Percentiles rank a stretch among this genome's conserved stretches.
These are phyloP conservation scores for Flaveria trinervia DNA, from an alignment of 129 eudicot species.

Conservation along the genomic window DNA sequence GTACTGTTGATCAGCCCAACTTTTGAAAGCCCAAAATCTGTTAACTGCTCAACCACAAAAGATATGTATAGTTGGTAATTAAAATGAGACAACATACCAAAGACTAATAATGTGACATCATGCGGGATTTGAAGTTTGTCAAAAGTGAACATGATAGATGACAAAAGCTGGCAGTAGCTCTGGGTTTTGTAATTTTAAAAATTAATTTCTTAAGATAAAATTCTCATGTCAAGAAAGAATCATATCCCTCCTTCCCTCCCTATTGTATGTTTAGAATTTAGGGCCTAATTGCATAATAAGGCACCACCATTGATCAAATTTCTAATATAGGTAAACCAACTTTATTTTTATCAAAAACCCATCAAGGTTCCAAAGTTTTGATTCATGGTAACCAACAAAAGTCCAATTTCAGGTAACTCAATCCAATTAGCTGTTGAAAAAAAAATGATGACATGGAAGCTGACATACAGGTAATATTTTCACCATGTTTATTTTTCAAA, in stretches of 20 bases:
- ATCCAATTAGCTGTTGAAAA: neutral
- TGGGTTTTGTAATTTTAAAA: neutral
- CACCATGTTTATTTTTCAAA: neutral
- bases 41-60: slow-evolving; percentile 63
- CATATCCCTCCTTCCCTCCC: neutral
- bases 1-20: slow-evolving; percentile 98
- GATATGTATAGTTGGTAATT: slow-evolving; percentile 23
- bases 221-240: neutral
- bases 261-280: too few relatives aligned
- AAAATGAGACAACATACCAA: slow-evolving; percentile 2
- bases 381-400: neutral
- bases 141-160: slow-evolving; percentile 1
- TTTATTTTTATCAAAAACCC: neutral
- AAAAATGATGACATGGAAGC: too few relatives aligned
- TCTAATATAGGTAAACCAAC: neutral
- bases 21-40: slow-evolving; percentile 98
- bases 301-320: too few relatives aligned
- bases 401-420: neutral
- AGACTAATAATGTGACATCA: neutral
- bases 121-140: neutral
- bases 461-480: too few relatives aligned
- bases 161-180: neutral
- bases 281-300: neutral
- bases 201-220: neutral
- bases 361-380: neutral